Evolutionary conservation across 1,284 basidiomycete genomes (phyloP).

Genomic region (Golubevia pallescens): DNA sequence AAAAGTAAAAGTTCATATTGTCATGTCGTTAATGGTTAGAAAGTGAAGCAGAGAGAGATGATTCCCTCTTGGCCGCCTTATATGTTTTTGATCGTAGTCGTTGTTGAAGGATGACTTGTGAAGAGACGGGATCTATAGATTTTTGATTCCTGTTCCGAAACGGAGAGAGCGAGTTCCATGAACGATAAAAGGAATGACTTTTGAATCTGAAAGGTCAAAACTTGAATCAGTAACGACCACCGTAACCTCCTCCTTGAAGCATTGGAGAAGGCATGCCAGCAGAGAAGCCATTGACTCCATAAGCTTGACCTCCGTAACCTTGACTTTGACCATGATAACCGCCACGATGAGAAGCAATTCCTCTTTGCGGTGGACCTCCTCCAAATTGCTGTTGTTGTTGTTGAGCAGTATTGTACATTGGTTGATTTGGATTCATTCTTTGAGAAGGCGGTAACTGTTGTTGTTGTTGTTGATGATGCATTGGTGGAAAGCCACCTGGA

Average conservation of each 20-base stretch:
- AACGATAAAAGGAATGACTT: too few relatives aligned
- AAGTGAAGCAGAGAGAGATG: too few relatives aligned
- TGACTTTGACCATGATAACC: background rate
- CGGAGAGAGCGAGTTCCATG: too few relatives aligned
- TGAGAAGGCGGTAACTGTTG: background rate
- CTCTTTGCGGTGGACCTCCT: background rate
- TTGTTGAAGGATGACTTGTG: too few relatives aligned
- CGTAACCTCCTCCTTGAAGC: background rate
- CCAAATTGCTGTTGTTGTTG: background rate
- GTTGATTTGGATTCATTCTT: background rate
- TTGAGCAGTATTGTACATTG: background rate
- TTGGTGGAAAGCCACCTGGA: background rate
- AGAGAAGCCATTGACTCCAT: background rate
- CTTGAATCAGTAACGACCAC: background rate
- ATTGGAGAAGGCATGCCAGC: background rate
- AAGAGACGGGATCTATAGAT: too few relatives aligned
- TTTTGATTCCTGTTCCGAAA: too few relatives aligned
- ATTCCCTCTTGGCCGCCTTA: too few relatives aligned
- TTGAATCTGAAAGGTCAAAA: too few relatives aligned
- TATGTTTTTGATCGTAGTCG: too few relatives aligned
- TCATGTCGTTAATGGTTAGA: too few relatives aligned
- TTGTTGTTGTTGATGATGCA: slow-evolving; percentile 1
- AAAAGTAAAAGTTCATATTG: too few relatives aligned
- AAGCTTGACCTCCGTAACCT: background rate
- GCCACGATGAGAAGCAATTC: background rate